Evolutionary conservation across 2,329 filamentous ascomycete species (phyloP).

Genomic region (Trichoderma asperellum): DNA sequence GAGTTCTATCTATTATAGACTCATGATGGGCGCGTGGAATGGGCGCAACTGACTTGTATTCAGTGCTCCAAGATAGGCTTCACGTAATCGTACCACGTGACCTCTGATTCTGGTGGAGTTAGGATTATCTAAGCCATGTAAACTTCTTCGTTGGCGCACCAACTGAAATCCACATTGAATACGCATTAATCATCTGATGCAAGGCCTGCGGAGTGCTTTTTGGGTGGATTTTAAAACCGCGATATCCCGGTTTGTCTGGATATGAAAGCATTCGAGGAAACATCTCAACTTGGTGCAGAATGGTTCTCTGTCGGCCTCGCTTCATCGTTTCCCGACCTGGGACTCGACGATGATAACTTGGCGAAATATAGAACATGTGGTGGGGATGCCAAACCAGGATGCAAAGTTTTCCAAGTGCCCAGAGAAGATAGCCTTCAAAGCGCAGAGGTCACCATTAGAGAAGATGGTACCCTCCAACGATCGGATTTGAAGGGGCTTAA

Average conservation of each 20-base stretch:
- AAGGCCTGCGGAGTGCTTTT: not conserved
- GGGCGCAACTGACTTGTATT: too few relatives aligned
- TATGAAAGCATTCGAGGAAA: constrained; percentile 36
- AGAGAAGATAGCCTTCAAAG: constrained; percentile 44
- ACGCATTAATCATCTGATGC: not conserved
- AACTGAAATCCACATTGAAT: not conserved
- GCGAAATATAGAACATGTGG: constrained; percentile 45
- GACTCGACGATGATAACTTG: constrained; percentile 45
- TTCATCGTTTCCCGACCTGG: constrained; percentile 60
- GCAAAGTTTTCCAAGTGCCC: constrained; percentile 61
- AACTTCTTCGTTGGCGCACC: not conserved
- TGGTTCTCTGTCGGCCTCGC: constrained; percentile 61
- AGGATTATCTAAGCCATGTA: not conserved
- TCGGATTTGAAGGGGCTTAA: constrained; percentile 46
- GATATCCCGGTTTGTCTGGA: not conserved
- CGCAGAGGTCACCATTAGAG: constrained; percentile 43
- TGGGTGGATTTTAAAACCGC: not conserved
- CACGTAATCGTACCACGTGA: not conserved
- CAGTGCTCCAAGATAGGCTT: not conserved
- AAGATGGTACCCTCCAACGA: constrained; percentile 38
- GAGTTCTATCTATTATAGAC: too few relatives aligned
- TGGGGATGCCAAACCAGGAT: constrained; percentile 52
- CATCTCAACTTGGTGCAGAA: constrained; percentile 28
- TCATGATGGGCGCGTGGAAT: too few relatives aligned
- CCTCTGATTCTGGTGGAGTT: not conserved